phyloP scores from a whole-genome alignment of 345 rosid species.

The Populus alba region DNA sequence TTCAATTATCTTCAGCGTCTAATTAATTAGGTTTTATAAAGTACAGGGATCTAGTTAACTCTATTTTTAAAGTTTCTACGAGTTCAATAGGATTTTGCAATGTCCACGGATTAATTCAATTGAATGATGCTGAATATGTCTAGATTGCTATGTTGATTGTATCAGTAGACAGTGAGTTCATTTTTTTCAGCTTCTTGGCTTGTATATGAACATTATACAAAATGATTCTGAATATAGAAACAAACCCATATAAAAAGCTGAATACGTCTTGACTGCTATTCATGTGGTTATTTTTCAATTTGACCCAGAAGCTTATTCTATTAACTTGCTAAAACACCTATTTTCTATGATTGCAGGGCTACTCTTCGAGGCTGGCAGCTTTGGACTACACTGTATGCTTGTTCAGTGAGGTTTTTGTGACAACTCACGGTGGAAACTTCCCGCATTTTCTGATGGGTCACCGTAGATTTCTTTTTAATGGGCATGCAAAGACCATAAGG shows the following conservation, averaged over 20 bases:
- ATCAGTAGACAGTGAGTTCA: no score
- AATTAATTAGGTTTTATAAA: neutral
- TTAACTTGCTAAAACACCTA: conserved; percentile 3
- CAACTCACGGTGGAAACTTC: conserved; percentile 95
- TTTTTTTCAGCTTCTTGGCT: neutral
- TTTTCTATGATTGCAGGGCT: conserved; percentile 45
- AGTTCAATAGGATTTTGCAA: neutral
- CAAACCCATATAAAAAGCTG: neutral
- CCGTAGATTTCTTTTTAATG: conserved; percentile 73
- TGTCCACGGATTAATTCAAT: neutral
- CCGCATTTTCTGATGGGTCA: conserved; percentile 98
- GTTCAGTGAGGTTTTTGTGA: conserved; percentile 83
- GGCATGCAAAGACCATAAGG: conserved; percentile 84
- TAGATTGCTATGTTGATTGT: neutral
- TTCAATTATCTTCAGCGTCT: neutral
- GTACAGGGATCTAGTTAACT: neutral
- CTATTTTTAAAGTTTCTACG: neutral
- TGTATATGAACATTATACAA: neutral
- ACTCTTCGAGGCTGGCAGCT: conserved; percentile 94
- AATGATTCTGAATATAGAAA: neutral
- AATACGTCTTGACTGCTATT: neutral
- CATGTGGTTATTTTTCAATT: neutral
- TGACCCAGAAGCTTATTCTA: neutral
- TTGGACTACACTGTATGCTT: conserved; percentile 85
- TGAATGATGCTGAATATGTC: neutral